These are phyloP conservation scores for Sclerotinia spermophila DNA, from an alignment of 2,329 filamentous ascomycete species.

Conservation along the genomic window DNA sequence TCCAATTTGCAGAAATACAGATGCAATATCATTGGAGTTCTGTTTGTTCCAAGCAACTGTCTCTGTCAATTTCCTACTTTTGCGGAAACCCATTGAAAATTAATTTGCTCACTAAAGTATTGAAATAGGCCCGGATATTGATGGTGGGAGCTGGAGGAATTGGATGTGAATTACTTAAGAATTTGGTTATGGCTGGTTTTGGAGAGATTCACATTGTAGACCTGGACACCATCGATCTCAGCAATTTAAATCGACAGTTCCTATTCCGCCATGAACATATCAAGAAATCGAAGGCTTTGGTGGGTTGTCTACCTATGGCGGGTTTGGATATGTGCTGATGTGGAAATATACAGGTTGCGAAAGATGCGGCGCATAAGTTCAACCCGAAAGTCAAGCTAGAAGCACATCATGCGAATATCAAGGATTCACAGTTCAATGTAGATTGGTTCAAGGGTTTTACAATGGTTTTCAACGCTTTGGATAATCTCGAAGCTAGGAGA, in stretches of 20 bases:
- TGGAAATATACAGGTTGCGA: slow-evolving; percentile 64
- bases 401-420: slow-evolving; percentile 93
- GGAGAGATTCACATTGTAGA: slow-evolving; percentile 93
- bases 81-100: neutral
- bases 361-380: slow-evolving; percentile 85
- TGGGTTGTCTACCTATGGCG: slow-evolving; percentile 43
- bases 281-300: slow-evolving; percentile 92
- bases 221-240: slow-evolving; percentile 96
- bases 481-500: slow-evolving; percentile 88
- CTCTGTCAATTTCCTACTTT: slow-evolving; percentile 15
- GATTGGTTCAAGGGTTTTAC: slow-evolving; percentile 82
- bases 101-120: slow-evolving; percentile 37
- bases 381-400: slow-evolving; percentile 84
- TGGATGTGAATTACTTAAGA: slow-evolving; percentile 95
- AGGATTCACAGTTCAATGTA: slow-evolving; percentile 79
- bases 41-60: neutral
- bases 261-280: slow-evolving; percentile 96
- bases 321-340: slow-evolving; percentile 16
- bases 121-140: slow-evolving; percentile 70
- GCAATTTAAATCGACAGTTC: slow-evolving; percentile 96
- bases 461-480: slow-evolving; percentile 93
- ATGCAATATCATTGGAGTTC: neutral
- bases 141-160: slow-evolving; percentile 97
- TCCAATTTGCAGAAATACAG: neutral
- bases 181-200: slow-evolving; percentile 87